These are phyloP conservation scores for Boletus edulis DNA, from an alignment of 768 basidiomycete genomes.

Conservation along the genomic window DNA sequence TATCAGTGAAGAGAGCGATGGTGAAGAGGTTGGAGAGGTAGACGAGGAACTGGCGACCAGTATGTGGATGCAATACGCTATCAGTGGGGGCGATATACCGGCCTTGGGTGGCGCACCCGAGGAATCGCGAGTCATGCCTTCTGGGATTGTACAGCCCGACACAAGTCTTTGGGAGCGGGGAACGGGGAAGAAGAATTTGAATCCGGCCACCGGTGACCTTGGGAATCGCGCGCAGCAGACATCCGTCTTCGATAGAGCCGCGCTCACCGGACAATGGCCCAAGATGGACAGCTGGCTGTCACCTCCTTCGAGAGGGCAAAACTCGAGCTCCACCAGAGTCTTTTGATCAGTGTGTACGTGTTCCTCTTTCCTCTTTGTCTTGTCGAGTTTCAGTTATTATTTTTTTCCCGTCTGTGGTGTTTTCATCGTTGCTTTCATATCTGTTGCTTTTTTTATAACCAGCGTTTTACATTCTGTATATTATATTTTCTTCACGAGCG, in stretches of 20 bases:
- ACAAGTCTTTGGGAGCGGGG: constrained; percentile 23
- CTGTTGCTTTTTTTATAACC: constrained; percentile 2
- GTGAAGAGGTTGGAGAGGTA: constrained; percentile 20
- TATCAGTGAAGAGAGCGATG: constrained; percentile 17
- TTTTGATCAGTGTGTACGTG: constrained; percentile 19
- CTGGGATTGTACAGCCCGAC: constrained; percentile 5
- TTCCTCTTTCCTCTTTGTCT: background rate
- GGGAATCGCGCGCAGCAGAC: constrained; percentile 25
- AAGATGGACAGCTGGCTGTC: constrained; percentile 36
- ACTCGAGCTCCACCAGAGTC: constrained; percentile 29
- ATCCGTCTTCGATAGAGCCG: constrained; percentile 27
- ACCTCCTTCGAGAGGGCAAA: constrained; percentile 29
- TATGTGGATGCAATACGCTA: constrained; percentile 32
- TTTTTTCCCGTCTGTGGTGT: background rate
- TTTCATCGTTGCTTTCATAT: constrained; percentile 7
- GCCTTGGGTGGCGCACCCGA: constrained; percentile 2
- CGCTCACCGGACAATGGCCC: constrained; percentile 29
- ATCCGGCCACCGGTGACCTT: constrained; percentile 11
- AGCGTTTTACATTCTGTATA: constrained; percentile 21
- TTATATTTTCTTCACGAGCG: constrained; percentile 20
- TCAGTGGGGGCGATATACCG: constrained; percentile 25
- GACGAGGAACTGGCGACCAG: constrained; percentile 17
- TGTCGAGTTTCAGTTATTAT: background rate
- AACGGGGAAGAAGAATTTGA: constrained; percentile 21
- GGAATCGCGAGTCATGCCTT: background rate